Evolutionary conservation across 495 filamentous ascomycete species (phyloP).

Genomic region (Penicillium bovifimosum): DNA sequence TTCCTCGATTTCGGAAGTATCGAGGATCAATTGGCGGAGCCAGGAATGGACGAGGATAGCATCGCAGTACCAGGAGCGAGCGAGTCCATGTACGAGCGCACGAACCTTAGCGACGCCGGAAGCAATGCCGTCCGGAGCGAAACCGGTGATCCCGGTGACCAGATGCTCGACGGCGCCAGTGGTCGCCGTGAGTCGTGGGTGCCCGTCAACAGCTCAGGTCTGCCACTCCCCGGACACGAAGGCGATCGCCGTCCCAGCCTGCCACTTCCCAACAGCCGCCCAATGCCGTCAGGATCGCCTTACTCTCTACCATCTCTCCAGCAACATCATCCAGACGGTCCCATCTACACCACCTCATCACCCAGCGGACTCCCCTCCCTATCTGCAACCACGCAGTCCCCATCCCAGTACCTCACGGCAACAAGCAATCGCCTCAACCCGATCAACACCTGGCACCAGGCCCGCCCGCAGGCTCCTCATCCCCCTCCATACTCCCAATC

Average conservation of each 20-base stretch:
- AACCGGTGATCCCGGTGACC: conserved; percentile 32
- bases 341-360: conserved; percentile 33
- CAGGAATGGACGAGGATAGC: conserved; percentile 30
- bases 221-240: conserved; percentile 33
- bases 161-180: conserved; percentile 28
- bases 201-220: conserved; percentile 38
- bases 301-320: conserved; percentile 41
- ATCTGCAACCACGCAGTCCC: conserved; percentile 27
- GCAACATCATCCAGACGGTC: conserved; percentile 37
- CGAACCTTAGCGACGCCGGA: conserved; percentile 36
- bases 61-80: conserved; percentile 17
- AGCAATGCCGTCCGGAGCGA: conserved; percentile 43
- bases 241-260: conserved; percentile 43
- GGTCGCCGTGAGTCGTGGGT: conserved; percentile 44
- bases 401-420: conserved; percentile 28
- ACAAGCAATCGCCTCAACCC: conserved; percentile 39
- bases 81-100: conserved; percentile 27
- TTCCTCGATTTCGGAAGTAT: conserved; percentile 53
- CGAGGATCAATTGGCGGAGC: conserved; percentile 40
- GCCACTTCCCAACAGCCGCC: conserved; percentile 33
- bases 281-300: conserved; percentile 36
- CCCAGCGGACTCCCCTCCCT: conserved; percentile 37
- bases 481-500: conserved; percentile 39
- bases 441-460: conserved; percentile 36
- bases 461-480: conserved; percentile 31